Evolutionary conservation across 495 filamentous ascomycete genomes (phyloP), one percentile per base, ranked within the genome.

Genomic region (Lophiostoma macrostomum): DNA sequence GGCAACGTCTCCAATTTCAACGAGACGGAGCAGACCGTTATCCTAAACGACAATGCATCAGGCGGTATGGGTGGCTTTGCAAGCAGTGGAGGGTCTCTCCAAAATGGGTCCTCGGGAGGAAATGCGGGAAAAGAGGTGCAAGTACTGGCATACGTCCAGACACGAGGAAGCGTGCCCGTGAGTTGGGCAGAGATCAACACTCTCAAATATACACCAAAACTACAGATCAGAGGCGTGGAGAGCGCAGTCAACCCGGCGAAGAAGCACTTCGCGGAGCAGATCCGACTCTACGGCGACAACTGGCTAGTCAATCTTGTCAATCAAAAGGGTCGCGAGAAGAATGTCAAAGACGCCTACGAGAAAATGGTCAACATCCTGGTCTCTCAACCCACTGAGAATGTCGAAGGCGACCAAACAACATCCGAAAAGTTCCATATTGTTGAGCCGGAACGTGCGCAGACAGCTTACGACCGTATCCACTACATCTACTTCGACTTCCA

Each of bases 401-500:
- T 72, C 30, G 78, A 86, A 61, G 58, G 75, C 19, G 75, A 80
- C 11, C 63, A 67, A 20, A 61, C 71, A 14, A 83, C 84, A 1
- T 73, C 83, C 36, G 93, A 98, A 63, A 91, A 90, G 66, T 83
- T 95, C 65, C 86, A 81, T 61, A 67, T 79, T 30, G 73, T 96
- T 51, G 87, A 95, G 64, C 70, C 91, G 2, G 71, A 64, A 20
- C 65, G 76, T 49, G 76, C 69, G 44, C 70, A 78, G 39, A 80
- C 82, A 48, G 76, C 80, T 37, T 83, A 85, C 65, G 90, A 96
- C 66, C 82, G 82, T 25, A 73, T 97, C 13, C 90, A 98, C 64
- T 98, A 98, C 65, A 70, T 96, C 49, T 97, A 97, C 74, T 97
- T 98, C 60, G 94, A 98, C 73, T 97, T 91, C 69, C 93, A 98